Conservation (phyloP, 176 grass and related monocot species). For the Avena atlantica region DNA sequence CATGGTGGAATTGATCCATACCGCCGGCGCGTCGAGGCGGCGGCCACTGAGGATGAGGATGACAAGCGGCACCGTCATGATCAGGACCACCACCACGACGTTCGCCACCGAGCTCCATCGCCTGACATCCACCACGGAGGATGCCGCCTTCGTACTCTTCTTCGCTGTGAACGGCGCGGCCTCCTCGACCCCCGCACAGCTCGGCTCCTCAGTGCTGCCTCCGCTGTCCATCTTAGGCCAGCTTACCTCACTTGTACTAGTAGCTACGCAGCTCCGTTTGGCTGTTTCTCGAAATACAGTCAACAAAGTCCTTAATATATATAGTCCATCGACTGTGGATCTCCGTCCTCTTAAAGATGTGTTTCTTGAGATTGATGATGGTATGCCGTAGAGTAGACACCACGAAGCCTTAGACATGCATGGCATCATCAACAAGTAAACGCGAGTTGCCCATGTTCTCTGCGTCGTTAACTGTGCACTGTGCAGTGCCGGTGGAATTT, state of each 20-base stretch:
- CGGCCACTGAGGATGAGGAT: slow-evolving; percentile 21
- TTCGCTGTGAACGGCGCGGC: slow-evolving; percentile 31
- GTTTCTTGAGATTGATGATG: not conserved
- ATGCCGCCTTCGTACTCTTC: not conserved
- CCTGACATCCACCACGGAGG: not conserved
- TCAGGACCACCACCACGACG: slow-evolving; percentile 24
- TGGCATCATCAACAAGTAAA: no score
- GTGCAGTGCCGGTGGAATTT: no score
- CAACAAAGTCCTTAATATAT: no score
- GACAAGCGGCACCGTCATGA: slow-evolving; percentile 33
- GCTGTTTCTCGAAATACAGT: not conserved
- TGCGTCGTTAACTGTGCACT: no score
- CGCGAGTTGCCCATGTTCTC: no score
- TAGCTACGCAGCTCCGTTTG: not conserved
- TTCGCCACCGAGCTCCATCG: slow-evolving; percentile 38
- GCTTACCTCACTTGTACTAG: not conserved
- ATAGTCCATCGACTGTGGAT: not conserved
- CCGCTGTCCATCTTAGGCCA: not conserved
- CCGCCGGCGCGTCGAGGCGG: not conserved
- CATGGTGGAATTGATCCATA: slow-evolving; percentile 44
- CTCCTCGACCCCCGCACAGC: slow-evolving; percentile 32
- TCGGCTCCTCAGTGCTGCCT: not conserved
- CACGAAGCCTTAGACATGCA: no score
- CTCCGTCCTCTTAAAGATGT: not conserved
- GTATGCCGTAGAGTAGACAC: no score